A percentile compares a stretch with the other conserved stretches of the same genome.
Conservation (phyloP, 352 stramenopile species). For the Sclerospora graminicola region DNA sequence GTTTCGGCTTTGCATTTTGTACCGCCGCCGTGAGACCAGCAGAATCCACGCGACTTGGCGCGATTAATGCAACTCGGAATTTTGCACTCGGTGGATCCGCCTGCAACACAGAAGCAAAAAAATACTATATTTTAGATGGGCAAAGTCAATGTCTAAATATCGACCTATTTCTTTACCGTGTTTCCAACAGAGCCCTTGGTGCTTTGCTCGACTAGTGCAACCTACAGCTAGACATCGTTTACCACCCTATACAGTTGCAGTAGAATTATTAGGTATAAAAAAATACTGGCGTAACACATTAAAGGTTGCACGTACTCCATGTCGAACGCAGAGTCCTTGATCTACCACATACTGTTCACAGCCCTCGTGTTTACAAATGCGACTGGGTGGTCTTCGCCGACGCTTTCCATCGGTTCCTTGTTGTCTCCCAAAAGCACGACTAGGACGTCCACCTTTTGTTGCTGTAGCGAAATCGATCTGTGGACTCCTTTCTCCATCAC, state of each 20-base stretch:
- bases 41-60: conserved; percentile 79
- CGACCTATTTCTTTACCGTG: too few species aligned
- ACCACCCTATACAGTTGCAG: conserved; percentile 29
- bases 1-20: conserved; percentile 61
- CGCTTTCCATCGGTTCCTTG: conserved; percentile 37
- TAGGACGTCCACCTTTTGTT: neutral
- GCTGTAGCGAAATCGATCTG: neutral
- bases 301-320: conserved; percentile 41
- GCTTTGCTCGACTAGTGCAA: conserved; percentile 64
- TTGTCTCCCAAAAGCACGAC: conserved; percentile 12
- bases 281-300: too few species aligned
- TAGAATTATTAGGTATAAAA: conserved; percentile 1
- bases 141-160: neutral
- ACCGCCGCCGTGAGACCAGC: conserved; percentile 79
- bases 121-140: neutral
- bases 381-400: conserved; percentile 39
- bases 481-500: neutral
- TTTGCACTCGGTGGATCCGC: conserved; percentile 68
- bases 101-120: conserved; percentile 9
- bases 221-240: conserved; percentile 49
- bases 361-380: conserved; percentile 60
- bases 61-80: conserved; percentile 59
- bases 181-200: conserved; percentile 64
- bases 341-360: conserved; percentile 77
- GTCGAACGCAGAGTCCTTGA: conserved; percentile 61